A percentile compares a stretch with the other conserved stretches of the same genome.
phyloP scores from a whole-genome alignment of 2,329 filamentous ascomycete genomes.

The Cytospora chrysosperma region DNA sequence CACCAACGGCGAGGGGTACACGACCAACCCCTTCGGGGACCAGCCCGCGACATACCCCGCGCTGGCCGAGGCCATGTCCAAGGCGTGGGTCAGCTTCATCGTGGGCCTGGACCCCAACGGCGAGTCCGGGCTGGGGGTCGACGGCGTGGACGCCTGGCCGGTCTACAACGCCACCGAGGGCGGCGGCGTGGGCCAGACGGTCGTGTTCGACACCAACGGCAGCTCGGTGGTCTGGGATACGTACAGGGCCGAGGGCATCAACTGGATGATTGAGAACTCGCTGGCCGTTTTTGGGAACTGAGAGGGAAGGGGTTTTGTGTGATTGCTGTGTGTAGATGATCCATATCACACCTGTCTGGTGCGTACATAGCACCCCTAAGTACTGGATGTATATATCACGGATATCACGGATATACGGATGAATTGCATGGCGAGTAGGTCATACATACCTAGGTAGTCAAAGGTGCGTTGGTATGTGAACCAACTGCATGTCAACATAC shows the following conservation, averaged over 20 bases:
- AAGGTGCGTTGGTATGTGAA: no score
- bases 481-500: not conserved
- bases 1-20: conserved; percentile 46
- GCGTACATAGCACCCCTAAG: not conserved
- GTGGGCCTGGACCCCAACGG: conserved; percentile 45
- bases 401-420: not conserved
- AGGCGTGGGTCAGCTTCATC: conserved; percentile 53
- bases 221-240: conserved; percentile 42
- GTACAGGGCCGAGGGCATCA: conserved; percentile 43
- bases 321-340: no score
- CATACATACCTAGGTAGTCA: no score
- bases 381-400: not conserved
- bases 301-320: not conserved
- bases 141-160: conserved; percentile 24
- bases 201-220: conserved; percentile 50
- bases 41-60: conserved; percentile 41
- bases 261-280: conserved; percentile 33
- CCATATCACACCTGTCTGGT: no score
- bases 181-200: conserved; percentile 35
- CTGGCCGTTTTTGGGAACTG: conserved; percentile 23
- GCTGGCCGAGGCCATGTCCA: conserved; percentile 48
- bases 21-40: conserved; percentile 39
- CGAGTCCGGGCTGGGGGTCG: conserved; percentile 22
- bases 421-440: not conserved
- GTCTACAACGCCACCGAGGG: conserved; percentile 26